A percentile compares a stretch with the other conserved stretches of the same genome.
These are phyloP conservation scores for Eucalyptus regnans DNA, from an alignment of 345 rosid genomes.

Conservation along the genomic window DNA sequence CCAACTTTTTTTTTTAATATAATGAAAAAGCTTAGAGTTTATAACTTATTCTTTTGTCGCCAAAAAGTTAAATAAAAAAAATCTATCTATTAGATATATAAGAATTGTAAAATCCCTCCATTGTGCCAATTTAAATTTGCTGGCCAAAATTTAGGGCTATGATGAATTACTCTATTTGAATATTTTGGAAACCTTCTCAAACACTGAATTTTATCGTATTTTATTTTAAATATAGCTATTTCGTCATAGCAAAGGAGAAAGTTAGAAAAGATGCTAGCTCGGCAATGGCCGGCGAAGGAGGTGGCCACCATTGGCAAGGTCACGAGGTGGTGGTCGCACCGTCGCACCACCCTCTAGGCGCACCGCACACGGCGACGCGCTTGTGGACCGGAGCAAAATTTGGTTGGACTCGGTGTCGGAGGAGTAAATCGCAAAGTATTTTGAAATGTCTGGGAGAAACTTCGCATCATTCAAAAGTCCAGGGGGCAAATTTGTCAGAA, in stretches of 20 bases:
- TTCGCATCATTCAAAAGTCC: not conserved
- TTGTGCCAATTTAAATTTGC: not conserved
- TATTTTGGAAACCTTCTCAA: too few species aligned
- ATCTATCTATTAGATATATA: not conserved
- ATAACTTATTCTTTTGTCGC: too few species aligned
- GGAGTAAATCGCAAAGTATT: not conserved
- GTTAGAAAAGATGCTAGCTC: accelerated
- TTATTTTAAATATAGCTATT: too few species aligned
- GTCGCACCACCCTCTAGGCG: not conserved
- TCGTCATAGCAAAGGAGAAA: accelerated
- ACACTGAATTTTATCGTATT: accelerated
- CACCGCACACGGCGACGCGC: not conserved
- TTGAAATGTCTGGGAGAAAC: not conserved
- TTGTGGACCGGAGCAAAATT: not conserved
- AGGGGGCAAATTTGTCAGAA: not conserved
- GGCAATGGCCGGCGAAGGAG: not conserved
- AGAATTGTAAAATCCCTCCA: not conserved
- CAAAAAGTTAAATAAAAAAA: too few species aligned
- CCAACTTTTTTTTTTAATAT: too few species aligned
- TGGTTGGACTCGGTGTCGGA: not conserved
- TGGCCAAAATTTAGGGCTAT: too few species aligned
- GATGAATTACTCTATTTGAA: too few species aligned
- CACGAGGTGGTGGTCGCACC: not conserved
- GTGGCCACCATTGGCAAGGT: not conserved
- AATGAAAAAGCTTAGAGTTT: too few species aligned